Conservation (phyloP, 2,329 filamentous ascomycete species). For the Bretziella fagacearum region DNA sequence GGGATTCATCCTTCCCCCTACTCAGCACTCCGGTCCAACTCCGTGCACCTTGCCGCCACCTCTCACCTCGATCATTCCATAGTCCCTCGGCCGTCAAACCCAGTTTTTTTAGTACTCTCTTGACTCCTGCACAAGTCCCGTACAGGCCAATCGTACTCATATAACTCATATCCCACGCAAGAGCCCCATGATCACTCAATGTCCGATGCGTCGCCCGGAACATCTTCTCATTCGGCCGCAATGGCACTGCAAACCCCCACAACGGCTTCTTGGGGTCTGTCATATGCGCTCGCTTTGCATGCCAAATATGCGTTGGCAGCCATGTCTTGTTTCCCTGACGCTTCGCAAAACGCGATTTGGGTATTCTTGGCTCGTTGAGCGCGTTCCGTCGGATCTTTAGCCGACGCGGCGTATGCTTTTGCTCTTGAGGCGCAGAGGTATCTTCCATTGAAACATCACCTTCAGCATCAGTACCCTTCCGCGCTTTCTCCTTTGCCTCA, state of each 20-base stretch:
- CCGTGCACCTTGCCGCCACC: conserved; percentile 46
- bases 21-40: conserved; percentile 34
- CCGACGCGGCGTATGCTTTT: conserved; percentile 18
- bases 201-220: conserved; percentile 78
- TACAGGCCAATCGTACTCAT: conserved; percentile 70
- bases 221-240: conserved; percentile 76
- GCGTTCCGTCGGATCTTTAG: conserved; percentile 55
- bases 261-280: conserved; percentile 57
- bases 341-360: conserved; percentile 58
- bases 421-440: neutral
- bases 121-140: conserved; percentile 46
- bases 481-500: conserved; percentile 20
- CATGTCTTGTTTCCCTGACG: conserved; percentile 80
- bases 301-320: conserved; percentile 88
- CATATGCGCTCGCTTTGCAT: conserved; percentile 84
- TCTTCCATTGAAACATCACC: conserved; percentile 8
- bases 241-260: conserved; percentile 80
- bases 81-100: conserved; percentile 42
- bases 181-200: conserved; percentile 53
- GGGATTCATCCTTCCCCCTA: conserved; percentile 34
- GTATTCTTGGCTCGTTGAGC: conserved; percentile 40
- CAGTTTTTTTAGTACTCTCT: conserved; percentile 47
- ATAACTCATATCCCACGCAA: conserved; percentile 91
- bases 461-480: conserved; percentile 17
- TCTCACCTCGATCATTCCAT: conserved; percentile 47